phyloP scores from a whole-genome alignment of 2,329 filamentous ascomycete genomes.

The Cladosporium sp. region DNA sequence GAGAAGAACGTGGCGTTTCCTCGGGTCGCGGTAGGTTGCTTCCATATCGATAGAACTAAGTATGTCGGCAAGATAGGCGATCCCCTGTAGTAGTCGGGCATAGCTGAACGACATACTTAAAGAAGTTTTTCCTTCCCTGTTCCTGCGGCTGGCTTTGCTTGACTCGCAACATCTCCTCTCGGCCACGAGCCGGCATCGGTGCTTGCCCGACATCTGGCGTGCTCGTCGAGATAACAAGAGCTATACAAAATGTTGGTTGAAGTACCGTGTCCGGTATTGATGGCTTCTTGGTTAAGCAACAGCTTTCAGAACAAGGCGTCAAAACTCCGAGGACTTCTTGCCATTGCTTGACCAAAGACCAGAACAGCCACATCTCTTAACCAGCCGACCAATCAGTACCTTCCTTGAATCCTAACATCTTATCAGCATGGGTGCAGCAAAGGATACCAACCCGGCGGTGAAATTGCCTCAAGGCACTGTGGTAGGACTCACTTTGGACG shows the following conservation, averaged over 20 bases:
- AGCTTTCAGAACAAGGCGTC: no score
- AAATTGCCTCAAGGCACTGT: slow-evolving; percentile 2
- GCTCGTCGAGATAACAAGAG: not conserved
- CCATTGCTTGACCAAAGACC: not conserved
- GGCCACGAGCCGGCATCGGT: slow-evolving; percentile 8
- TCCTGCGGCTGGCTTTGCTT: not conserved
- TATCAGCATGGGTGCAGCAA: slow-evolving; percentile 1
- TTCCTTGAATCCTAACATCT: not conserved
- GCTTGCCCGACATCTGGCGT: slow-evolving; percentile 10
- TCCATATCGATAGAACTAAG: no score
- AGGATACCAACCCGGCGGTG: not conserved
- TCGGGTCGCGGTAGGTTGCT: no score
- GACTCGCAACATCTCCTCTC: not conserved
- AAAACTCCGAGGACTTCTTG: no score
- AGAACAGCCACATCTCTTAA: not conserved
- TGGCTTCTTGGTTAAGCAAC: no score
- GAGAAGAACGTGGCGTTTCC: no score
- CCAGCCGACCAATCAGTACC: not conserved
- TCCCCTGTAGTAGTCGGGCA: no score
- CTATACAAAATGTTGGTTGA: no score
- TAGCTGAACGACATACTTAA: no score
- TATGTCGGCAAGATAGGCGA: no score
- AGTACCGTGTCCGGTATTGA: no score
- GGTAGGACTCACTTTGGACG: slow-evolving; percentile 4
- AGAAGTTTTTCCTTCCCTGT: no score